Percentiles rank a stretch among this genome's conserved stretches.
Conservation (phyloP, 768 basidiomycete species). For the Termitomyces sp. region DNA sequence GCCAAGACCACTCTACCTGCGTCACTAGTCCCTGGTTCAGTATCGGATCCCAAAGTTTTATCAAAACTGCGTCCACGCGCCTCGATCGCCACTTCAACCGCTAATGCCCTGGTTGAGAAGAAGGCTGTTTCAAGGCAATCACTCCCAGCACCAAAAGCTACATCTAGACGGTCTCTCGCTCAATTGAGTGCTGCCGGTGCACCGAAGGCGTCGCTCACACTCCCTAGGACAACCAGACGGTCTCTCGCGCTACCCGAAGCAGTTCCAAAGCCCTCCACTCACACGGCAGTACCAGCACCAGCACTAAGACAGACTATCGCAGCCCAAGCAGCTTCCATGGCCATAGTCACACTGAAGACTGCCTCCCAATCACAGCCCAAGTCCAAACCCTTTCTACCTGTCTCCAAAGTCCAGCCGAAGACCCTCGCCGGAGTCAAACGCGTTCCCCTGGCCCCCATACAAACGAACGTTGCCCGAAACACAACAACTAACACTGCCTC, state of each 20-base stretch:
- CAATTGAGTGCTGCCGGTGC: background rate
- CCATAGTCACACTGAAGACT: background rate
- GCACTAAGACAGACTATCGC: background rate
- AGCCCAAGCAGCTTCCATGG: background rate
- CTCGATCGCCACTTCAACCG: constrained; percentile 1
- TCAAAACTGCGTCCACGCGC: background rate
- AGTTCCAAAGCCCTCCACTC: background rate
- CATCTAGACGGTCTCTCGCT: background rate
- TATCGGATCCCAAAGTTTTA: background rate
- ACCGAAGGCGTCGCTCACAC: background rate
- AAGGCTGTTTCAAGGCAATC: background rate
- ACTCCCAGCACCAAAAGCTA: background rate
- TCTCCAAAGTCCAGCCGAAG: background rate
- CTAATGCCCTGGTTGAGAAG: background rate
- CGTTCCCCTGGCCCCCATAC: background rate
- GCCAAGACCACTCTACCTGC: background rate
- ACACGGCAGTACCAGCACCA: background rate
- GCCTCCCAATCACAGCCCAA: background rate
- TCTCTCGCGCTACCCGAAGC: background rate
- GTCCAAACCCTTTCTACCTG: background rate
- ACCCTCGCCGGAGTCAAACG: background rate
- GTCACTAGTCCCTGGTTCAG: too few relatives aligned
- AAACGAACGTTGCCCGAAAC: background rate
- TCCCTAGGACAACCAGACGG: background rate
- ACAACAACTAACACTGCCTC: background rate